Evolutionary conservation across 495 filamentous ascomycete genomes (phyloP).

Genomic region (Daldinia decipiens): DNA sequence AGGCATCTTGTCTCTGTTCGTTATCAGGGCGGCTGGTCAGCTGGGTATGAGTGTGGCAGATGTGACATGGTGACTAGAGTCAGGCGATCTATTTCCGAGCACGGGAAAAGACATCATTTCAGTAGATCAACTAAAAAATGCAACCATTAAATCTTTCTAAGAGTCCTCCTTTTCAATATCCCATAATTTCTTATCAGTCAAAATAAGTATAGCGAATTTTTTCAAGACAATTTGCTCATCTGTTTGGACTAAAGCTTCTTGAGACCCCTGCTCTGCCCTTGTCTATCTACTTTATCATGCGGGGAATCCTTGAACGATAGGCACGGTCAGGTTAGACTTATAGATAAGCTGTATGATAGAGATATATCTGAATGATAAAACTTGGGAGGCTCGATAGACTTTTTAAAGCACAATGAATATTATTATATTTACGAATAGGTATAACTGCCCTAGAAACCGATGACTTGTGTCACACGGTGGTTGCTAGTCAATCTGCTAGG

Average conservation of each 20-base stretch:
- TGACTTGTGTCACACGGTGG: constrained; percentile 35
- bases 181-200: constrained; percentile 20
- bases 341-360: neutral
- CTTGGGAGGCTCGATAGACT: neutral
- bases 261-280: constrained; percentile 10
- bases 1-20: constrained; percentile 20
- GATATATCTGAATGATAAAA: neutral
- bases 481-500: neutral
- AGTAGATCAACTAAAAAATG: constrained; percentile 27
- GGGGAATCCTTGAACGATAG: constrained; percentile 36
- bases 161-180: constrained; percentile 1
- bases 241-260: neutral
- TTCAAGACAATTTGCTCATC: constrained; percentile 5
- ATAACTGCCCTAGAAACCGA: constrained; percentile 9
- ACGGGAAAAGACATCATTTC: constrained; percentile 18
- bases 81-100: constrained; percentile 39
- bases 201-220: neutral
- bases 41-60: constrained; percentile 16
- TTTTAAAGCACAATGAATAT: neutral
- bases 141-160: constrained; percentile 26
- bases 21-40: constrained; percentile 34
- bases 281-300: constrained; percentile 14
- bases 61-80: constrained; percentile 37
- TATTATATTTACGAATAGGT: neutral
- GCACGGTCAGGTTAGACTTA: neutral